Conservation (phyloP, 2,329 filamentous ascomycete genomes). For the Leptosphaerulina australis region DNA sequence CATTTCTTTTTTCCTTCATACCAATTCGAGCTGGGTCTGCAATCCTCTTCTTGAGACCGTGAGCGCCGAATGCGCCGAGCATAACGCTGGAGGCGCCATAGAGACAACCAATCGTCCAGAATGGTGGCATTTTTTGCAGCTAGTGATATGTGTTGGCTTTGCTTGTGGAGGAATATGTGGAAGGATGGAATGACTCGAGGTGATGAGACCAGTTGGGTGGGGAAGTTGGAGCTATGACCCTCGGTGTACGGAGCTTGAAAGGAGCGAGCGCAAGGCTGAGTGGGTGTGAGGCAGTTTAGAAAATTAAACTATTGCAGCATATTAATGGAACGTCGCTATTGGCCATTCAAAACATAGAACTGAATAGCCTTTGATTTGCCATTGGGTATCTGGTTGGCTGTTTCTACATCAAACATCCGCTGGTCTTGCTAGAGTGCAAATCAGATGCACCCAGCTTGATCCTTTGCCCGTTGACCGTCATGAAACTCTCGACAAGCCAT, state of each 20-base stretch:
- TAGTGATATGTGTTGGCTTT: background rate
- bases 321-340: too few relatives aligned
- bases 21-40: conserved; percentile 62
- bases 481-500: conserved; percentile 90
- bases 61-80: conserved; percentile 70
- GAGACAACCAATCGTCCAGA: conserved; percentile 68
- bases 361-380: too few relatives aligned
- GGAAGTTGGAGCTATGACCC: conserved; percentile 7
- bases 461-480: conserved; percentile 64
- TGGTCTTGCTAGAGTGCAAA: conserved; percentile 48
- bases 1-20: background rate
- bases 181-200: conserved; percentile 16
- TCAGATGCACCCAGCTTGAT: conserved; percentile 65
- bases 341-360: too few relatives aligned
- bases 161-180: background rate
- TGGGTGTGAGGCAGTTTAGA: too few relatives aligned
- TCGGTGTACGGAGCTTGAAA: conserved; percentile 29
- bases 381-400: too few relatives aligned
- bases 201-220: conserved; percentile 10
- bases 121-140: conserved; percentile 46
- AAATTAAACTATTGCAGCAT: too few relatives aligned
- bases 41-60: conserved; percentile 68
- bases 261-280: conserved; percentile 16
- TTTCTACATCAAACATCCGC: conserved; percentile 50
- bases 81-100: conserved; percentile 67